Base-by-base conservation (phyloP, 345 rosid species). In the Gossypium sturtianum region DNA sequence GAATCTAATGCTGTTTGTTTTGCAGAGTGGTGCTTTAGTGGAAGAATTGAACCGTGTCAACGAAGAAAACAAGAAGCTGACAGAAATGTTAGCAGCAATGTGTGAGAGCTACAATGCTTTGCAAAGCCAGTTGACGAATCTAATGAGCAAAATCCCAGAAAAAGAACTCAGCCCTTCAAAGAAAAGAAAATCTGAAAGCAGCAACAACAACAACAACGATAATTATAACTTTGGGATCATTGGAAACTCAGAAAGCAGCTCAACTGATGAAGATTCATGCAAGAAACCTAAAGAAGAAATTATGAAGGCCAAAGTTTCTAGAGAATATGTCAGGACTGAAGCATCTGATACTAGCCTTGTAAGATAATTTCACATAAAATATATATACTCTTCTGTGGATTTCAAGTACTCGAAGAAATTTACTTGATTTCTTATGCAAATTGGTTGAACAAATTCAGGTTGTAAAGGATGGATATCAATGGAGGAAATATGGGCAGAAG, bases 401-500 rank as follows among this genome's bases (percentile, higher is more conserved):
- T 59, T 43, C 2, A 15, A 47, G 29, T 22, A 19, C 9, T 11
- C 45, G 10, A 19, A 66, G 10, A 19, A 66, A 19, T 15, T 12
- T 12, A 22, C 9, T 65, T 3, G 10, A 16, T n/a, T 44, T 43
- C 29, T 38, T 6, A n/a, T 6, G 43, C 22, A 44, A 52, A 2
- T 25, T 74, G 20, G 29, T 20, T 20, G 11, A 57, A 22, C 1
- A 20, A 57, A 8, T 44, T 61, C 79, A 94, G 98, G 85, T 92
- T 66, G 97, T 93, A 74, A 95, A 88, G 75, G 99, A 95, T 88
- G 99, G 99, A 56, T 95, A 90, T 83, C 99, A 93, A 74, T 95
- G 99, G 99, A 95, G 98, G 81, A 95, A 95, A 75, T 95, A 95
- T 76, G 99, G 99, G 43, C 99, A 95, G 68, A 95, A 95, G 72